Evolutionary conservation across 345 rosid genomes (phyloP), one percentile per base, ranked within the genome.

Genomic region (Gossypium rotundifolium): DNA sequence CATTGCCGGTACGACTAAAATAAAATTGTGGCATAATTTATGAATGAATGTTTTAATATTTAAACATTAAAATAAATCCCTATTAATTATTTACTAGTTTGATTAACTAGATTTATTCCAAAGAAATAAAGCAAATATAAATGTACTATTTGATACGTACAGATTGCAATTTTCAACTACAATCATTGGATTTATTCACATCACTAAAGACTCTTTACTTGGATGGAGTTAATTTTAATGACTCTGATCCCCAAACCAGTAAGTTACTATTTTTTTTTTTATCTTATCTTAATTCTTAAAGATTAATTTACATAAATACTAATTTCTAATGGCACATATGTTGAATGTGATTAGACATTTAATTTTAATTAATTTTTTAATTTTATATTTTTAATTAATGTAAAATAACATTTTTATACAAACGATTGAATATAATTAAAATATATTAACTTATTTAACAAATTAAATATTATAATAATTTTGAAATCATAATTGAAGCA

Each of bases 221-320:
- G 16, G 0, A 0, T 0, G 49, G 16, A 9, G 18, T 64, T n/a
- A 64, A 4, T n/a, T 10, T 64, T 0, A 11, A 1, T 18, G 22
- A 10, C 1, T 20, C 61, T 0, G 0, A 20, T 20, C 22, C 9
- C 2, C 69, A 3, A 18, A 53, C 0, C 0, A 40, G 69, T 64
- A 60, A 27, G 65, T 60, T 27, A 2, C 27, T 25, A 25, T 25
- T 22, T 22, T 22, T 22, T 2, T 25, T 27, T 29, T 29, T 29
- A 29, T n/a, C 33, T 0, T 29, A 29, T 29, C 4, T 29, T 29
- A 29, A 29, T 29, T 0, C 33, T 29, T 29, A 3, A 3, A 29
- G 1, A 29, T 29, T 29, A 29, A 3, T 29, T 29, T 29, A 0
- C 33, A 3, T 29, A 29, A 29, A 29, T 29, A 29, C 33, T 29